phyloP scores from a whole-genome alignment of 805 yeast species.

The Blastobotrys americana region DNA sequence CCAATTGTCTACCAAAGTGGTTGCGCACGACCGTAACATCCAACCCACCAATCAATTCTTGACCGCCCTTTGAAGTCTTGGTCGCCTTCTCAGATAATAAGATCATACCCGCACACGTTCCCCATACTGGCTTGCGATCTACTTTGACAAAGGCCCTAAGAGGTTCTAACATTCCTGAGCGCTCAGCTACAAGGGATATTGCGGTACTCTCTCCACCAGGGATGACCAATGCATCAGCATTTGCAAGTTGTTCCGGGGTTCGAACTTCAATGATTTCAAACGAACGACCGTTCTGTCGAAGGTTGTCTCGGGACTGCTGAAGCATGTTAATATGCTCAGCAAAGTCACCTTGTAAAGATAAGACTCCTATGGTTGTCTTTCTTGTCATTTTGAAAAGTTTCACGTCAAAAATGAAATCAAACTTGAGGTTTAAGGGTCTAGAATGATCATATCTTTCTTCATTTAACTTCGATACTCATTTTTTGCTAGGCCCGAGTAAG shows the following conservation, averaged over 20 bases:
- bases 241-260: slow-evolving; percentile 41
- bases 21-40: slow-evolving; percentile 60
- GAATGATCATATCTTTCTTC: too few species aligned
- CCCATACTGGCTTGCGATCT: slow-evolving; percentile 59
- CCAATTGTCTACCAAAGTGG: slow-evolving; percentile 72
- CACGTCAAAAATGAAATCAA: too few species aligned
- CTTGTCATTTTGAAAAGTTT: too few species aligned
- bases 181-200: slow-evolving; percentile 63
- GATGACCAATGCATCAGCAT: slow-evolving; percentile 54
- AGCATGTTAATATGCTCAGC: slow-evolving; percentile 51
- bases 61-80: slow-evolving; percentile 41
- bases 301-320: slow-evolving; percentile 32
- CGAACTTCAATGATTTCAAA: slow-evolving; percentile 41
- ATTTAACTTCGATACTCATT: too few species aligned
- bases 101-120: slow-evolving; percentile 80
- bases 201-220: slow-evolving; percentile 50
- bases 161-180: slow-evolving; percentile 51
- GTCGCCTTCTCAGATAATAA: slow-evolving; percentile 50
- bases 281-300: slow-evolving; percentile 14
- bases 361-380: slow-evolving; percentile 47
- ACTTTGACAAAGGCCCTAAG: slow-evolving; percentile 43
- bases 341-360: slow-evolving; percentile 77
- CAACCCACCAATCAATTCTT: slow-evolving; percentile 55
- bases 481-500: too few species aligned
- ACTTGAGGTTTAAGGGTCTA: too few species aligned